Base-by-base conservation (phyloP, 2,329 filamentous ascomycete genomes). In the Colletotrichum sp. region DNA sequence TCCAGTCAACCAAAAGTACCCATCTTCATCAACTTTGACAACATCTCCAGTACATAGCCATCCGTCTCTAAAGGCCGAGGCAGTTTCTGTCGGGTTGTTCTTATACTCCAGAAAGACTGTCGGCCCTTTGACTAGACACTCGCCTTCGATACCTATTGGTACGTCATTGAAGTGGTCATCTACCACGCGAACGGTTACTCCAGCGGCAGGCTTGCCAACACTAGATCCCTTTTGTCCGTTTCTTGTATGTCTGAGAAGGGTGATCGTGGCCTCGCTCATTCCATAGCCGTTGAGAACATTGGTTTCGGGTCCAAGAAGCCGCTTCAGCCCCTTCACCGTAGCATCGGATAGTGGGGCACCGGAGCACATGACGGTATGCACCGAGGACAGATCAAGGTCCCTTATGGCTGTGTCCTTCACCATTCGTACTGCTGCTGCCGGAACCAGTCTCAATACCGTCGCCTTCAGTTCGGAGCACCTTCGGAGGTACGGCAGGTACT, bases 31-130 rank as follows among this genome's bases (percentile, higher is more conserved):
- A 15, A 79, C 75, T 6, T 75, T 75, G 5, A 81, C 78, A 16
- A 83, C 78, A 55, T 84, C 83, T 4, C 83, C 83, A 1, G 83
- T 83, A 22, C 76, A 67, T 32, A 84, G 77, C 82, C 82, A 84
- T 1, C 80, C 80, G 10, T 80, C 79, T 63, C 79, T 72, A 55
- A 81, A 81, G 1, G 81, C 68, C 71, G 28, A 79, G 80, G 2
- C 75, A 24, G 55, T 59, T 22, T 59, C 55, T 28, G 7, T 28
- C 22, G 24, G 55, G 22, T 28, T 59, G 4, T 28, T 59, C 22
- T 9, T 28, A 28, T 59, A 59, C 16, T 28, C 55, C 55, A 59
- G 3, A 12, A 59, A 59, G 13, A 59, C 55, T 10, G 55, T 59
- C 13, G 55, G 55, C 24, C 22, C 55, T 28, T 28, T 59, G 13